Evolutionary conservation across 1,284 basidiomycete species (phyloP), one percentile per base, ranked within the genome.

Genomic region (Moesziomyces sp.): DNA sequence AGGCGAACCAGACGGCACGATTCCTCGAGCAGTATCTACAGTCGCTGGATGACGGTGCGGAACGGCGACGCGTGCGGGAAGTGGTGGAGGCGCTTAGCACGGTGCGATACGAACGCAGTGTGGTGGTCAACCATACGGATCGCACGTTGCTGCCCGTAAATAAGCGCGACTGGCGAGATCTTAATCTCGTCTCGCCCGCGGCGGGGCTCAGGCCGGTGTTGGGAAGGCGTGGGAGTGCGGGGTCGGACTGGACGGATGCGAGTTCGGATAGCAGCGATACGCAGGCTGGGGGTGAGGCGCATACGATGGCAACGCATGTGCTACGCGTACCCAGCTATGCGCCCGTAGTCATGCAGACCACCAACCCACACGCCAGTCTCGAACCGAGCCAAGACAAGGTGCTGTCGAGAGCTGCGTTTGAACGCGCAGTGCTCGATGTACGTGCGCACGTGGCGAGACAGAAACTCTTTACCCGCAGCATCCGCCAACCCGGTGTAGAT

Each of bases 251-350:
- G 57, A 52, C 40, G 0, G 56, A 58, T 26, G 45, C 46, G 30
- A 11, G 23, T 28, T 30, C 16, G 9, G 51, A 47, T 11, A 34
- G 35, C 34, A 38, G 18, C 50, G n/a, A 24, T 26, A 40, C n/a
- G 8, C n/a, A 24, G 19, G 34, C 19, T 10, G 19, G 9, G 18
- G 5, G 3, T 14, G 14, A 16, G 3, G 52, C 16, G 8, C 65
- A 56, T n/a, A 78, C 81, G 1, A 82, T 81, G 77, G 79, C 80
- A 8, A 81, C 76, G 1, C 80, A 83, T 48, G 38, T 82, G 8
- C 52, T 81, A 16, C 28, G 28, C 38, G 21, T 26, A 53, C 40
- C 30, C 49, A 43, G 18, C 3, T 3, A 9, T 38, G 35, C 7
- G 51, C 6, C 14, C 4, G 11, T 69, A 8, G 28, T 83, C 11